phyloP scores from a whole-genome alignment of 768 basidiomycete species.

The Lentinus brumalis region DNA sequence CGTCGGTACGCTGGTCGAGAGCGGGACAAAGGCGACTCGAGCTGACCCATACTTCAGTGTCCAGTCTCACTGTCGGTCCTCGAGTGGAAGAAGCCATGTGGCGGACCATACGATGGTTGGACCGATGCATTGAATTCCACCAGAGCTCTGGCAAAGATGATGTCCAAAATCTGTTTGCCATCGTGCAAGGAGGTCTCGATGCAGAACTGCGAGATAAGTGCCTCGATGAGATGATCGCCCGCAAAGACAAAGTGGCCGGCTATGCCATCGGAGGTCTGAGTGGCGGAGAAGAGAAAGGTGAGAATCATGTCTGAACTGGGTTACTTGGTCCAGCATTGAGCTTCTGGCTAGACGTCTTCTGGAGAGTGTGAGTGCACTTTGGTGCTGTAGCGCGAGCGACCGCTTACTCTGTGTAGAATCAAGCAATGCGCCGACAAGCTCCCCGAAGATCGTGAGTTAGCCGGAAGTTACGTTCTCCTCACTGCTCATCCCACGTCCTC shows the following conservation, averaged over 20 bases:
- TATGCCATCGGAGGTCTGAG: constrained; percentile 91
- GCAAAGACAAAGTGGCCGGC: constrained; percentile 78
- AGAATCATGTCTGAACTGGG: constrained; percentile 1
- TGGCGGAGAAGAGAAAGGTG: constrained; percentile 91
- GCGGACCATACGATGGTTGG: constrained; percentile 87
- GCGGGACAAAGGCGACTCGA: constrained; percentile 1
- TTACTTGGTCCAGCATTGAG: not conserved
- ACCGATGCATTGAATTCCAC: constrained; percentile 82
- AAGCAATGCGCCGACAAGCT: constrained; percentile 79
- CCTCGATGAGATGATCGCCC: constrained; percentile 77
- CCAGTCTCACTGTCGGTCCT: constrained; percentile 77
- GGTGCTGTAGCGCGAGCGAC: constrained; percentile 7
- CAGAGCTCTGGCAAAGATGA: constrained; percentile 62
- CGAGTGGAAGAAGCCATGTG: constrained; percentile 89
- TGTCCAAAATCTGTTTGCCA: constrained; percentile 86
- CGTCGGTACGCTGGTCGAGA: constrained; percentile 59
- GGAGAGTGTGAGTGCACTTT: constrained; percentile 65
- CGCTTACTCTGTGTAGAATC: constrained; percentile 50
- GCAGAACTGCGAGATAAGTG: constrained; percentile 71
- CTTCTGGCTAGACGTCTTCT: constrained; percentile 65
- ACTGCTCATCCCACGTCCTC: constrained; percentile 1
- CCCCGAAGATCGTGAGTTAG: constrained; percentile 69
- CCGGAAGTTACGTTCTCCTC: not conserved
- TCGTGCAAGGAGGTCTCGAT: constrained; percentile 87
- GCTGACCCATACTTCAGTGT: constrained; percentile 45